Evolutionary conservation across 176 grass and related monocot species (phyloP), one percentile per base, ranked within the genome.

Genomic region (Olyra latifolia): DNA sequence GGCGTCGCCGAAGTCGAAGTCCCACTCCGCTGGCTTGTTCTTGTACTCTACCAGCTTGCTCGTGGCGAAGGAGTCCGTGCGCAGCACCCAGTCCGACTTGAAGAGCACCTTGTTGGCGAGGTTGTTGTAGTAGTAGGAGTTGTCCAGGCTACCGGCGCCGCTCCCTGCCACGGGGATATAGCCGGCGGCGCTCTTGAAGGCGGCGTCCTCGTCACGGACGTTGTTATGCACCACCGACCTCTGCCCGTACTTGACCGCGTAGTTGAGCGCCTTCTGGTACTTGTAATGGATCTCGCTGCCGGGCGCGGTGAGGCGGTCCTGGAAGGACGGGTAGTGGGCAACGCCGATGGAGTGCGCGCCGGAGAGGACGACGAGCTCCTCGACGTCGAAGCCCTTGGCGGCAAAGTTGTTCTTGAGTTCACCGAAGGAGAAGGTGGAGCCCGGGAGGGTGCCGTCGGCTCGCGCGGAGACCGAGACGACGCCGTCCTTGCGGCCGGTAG

Each of bases 341-440:
- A 86, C 66, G 77, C 88, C 92, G 42, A 91, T 46, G 69, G 72
- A 55, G 82, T 94, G 92, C 38, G 88, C 92, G 20, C 86, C 89
- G n/a, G 88, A 84, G 39, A 94, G 43, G 8, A 74, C 71, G 58
- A 84, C 83, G 46, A 91, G 92, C 75, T 94, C 89, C 75, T 63
- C 73, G 8, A 66, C 12, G 48, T 16, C 28, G 45, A 94, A 80
- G 5, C 52, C 48, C 56, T 71, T 84, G 65, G 47, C 8, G 42
- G 13, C 9, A 65, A 81, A 91, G 15, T 83, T 80, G 3, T 14
- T 3, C 57, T 55, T 17, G n/a, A 85, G 80, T 39, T 24, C 10
- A 11, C 3, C 11, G 61, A 94, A 54, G 35, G 69, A 42, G 40
- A 60, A 76, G 44, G 54, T 19, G 5, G 89, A 15, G 5, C 28